phyloP scores from a whole-genome alignment of 208 protist genomes.

The Leishmania amazonensis region DNA sequence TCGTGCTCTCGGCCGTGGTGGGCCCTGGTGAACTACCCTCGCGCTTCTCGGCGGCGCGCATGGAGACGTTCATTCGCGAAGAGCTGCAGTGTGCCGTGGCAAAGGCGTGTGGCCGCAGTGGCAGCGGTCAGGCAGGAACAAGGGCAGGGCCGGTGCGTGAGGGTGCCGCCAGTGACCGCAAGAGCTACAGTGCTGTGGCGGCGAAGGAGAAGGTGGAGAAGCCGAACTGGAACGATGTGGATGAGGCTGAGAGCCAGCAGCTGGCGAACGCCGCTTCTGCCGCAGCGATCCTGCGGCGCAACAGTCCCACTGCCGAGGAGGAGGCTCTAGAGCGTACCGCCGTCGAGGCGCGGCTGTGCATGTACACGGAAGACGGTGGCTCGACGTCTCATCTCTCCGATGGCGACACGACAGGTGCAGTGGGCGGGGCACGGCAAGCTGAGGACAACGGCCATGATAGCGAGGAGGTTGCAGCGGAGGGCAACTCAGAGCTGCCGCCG shows the following conservation, averaged over 20 bases:
- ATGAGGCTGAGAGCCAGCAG: slow-evolving; percentile 29
- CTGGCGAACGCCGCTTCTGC: slow-evolving; percentile 31
- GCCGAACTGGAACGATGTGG: slow-evolving; percentile 11
- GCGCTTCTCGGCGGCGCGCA: slow-evolving; percentile 38
- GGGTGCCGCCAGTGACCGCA: not conserved
- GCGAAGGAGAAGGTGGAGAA: not conserved
- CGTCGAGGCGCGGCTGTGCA: slow-evolving; percentile 25
- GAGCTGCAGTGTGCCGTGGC: slow-evolving; percentile 34
- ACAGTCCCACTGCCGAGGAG: slow-evolving; percentile 15
- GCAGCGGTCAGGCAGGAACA: not conserved
- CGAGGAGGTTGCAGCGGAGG: slow-evolving; percentile 15
- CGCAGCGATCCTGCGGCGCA: slow-evolving; percentile 22
- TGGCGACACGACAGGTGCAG: not conserved
- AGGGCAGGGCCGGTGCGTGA: not conserved
- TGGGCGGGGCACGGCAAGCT: not conserved
- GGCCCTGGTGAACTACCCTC: slow-evolving; percentile 37
- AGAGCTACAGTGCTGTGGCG: not conserved
- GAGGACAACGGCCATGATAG: not conserved
- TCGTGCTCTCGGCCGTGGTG: slow-evolving; percentile 10
- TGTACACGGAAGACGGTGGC: slow-evolving; percentile 10
- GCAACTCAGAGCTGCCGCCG: slow-evolving; percentile 20
- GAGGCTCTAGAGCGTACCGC: slow-evolving; percentile 21
- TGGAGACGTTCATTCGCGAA: slow-evolving; percentile 49
- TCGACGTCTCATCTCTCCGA: not conserved
- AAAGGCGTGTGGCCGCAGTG: slow-evolving; percentile 11